Evolutionary conservation across 345 rosid genomes (phyloP).

Genomic region (Linum lewisii): DNA sequence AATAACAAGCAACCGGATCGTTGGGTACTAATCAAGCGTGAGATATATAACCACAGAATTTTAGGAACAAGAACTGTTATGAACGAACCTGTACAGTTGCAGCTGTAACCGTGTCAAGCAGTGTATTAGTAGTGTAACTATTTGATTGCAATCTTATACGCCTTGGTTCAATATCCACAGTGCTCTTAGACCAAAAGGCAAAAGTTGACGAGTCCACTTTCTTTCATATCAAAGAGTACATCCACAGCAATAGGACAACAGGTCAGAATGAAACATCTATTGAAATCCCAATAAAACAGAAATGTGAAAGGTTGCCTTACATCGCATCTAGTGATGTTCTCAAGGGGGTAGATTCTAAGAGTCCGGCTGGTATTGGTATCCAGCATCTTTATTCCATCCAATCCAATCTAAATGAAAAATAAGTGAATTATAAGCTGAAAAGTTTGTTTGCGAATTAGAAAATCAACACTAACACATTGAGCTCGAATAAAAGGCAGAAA

Average conservation of each 20-base stretch:
- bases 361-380: constrained; percentile 80
- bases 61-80: neutral
- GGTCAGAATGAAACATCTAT: constrained; percentile 4
- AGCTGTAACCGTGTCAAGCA: constrained; percentile 89
- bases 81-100: constrained; percentile 86
- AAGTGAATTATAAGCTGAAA: neutral
- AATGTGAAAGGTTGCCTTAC: constrained; percentile 29
- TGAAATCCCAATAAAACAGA: neutral
- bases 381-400: constrained; percentile 97
- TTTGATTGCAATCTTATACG: constrained; percentile 93
- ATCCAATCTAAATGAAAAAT: constrained; percentile 60
- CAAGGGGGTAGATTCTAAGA: constrained; percentile 89
- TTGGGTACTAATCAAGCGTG: neutral
- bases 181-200: constrained; percentile 95
- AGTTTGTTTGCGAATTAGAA: neutral
- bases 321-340: constrained; percentile 88
- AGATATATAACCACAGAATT: neutral
- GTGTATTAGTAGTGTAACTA: constrained; percentile 78
- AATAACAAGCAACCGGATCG: neutral
- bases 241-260: constrained; percentile 5
- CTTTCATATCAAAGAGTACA: constrained; percentile 23
- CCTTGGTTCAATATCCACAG: constrained; percentile 85
- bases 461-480: neutral
- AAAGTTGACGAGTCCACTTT: constrained; percentile 68
- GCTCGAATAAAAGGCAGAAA: neutral